Evolutionary conservation across 2,329 filamentous ascomycete species (phyloP).

Genomic region (Aspergillus bombycis): DNA sequence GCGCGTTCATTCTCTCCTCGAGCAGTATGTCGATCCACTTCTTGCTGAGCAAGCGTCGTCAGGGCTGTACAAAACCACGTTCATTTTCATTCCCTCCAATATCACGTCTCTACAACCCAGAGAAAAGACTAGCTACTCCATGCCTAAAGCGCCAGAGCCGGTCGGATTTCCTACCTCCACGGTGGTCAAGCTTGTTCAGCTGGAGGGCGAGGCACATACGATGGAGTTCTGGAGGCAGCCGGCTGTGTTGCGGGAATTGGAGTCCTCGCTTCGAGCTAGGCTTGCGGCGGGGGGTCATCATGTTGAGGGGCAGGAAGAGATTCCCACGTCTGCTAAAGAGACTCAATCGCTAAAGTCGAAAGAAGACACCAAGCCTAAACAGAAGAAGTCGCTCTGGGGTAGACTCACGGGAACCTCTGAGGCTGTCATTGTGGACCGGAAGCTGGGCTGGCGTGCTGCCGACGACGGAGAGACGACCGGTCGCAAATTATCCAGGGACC

Average conservation of each 20-base stretch:
- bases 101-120: background rate
- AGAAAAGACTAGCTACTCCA: background rate
- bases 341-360: too few species aligned
- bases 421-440: background rate
- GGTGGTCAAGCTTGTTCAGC: background rate
- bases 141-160: background rate
- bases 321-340: background rate
- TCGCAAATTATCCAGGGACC: background rate
- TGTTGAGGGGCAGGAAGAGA: background rate
- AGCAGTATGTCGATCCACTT: background rate
- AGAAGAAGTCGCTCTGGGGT: background rate
- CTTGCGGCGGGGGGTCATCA: background rate
- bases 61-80: background rate
- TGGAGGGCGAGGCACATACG: constrained; percentile 1
- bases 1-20: background rate
- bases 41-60: background rate
- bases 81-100: constrained; percentile 2
- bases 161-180: background rate
- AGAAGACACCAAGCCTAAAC: background rate
- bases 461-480: background rate
- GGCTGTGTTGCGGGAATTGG: background rate
- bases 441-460: background rate
- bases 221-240: constrained; percentile 1
- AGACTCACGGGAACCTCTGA: background rate
- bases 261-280: background rate